Evolutionary conservation across 2,329 filamentous ascomycete genomes (phyloP), one percentile per base, ranked within the genome.

Genomic region (Ramichloridium luteum): DNA sequence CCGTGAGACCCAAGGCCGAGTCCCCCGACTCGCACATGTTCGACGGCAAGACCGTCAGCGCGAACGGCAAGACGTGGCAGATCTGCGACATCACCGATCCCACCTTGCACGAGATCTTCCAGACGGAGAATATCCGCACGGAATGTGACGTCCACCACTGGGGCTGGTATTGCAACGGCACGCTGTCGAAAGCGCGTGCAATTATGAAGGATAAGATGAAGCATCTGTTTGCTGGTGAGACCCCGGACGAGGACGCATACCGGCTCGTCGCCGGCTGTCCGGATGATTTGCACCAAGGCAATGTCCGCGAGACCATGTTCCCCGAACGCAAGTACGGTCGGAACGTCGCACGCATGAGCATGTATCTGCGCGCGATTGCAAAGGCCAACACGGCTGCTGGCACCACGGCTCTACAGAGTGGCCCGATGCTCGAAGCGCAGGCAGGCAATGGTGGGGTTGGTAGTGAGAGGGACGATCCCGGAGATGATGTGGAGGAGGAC

Each of bases 61-160:
- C 72, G 1, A 85, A 93, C 48, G 85, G 85, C 23, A 90, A 90
- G 48, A 77, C 90, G 30, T 98, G 85, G 80, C 90, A 96, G 62
- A 71, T 92, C 15, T 93, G 85, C 59, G 90, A 98, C 54, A 78
- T 96, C 33, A 79, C 74, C 0, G 88, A 96, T 47, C 81, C 84
- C 0, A 51, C 86, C 1, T 64, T 96, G 1, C 61, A 64, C 1
- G 56, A 64, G 8, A 60, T 94, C 3, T 65, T 93, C 23, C 68
- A 75, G 13, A 70, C 72, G 0, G 64, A 75, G 0, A 65, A 73
- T 4, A 50, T 66, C 2, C 53, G 57, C 18, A 41, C 42, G 3
- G 57, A 60, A 3, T 64, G 60, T 32, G 64, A 70, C 35, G 58
- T 80, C 13, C 38, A 45, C 12, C 36, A 40, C 11, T 81, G 83